These are phyloP conservation scores for Fusarium siculi DNA, from an alignment of 2,329 filamentous ascomycete species.

Conservation along the genomic window DNA sequence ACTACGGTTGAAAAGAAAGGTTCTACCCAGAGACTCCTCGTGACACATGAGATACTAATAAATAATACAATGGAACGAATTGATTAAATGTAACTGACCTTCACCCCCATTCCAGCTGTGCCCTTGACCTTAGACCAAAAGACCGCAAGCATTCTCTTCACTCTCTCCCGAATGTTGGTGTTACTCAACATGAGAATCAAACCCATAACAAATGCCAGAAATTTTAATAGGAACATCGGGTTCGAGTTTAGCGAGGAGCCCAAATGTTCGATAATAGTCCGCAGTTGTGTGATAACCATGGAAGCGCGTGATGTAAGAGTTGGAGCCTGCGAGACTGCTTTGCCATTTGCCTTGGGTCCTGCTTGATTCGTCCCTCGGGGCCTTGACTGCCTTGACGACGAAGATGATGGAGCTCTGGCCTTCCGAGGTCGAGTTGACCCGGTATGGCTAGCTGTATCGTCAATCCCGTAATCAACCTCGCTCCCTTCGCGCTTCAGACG, in stretches of 20 bases:
- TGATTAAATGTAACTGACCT: conserved; percentile 90
- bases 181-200: conserved; percentile 81
- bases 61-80: conserved; percentile 40
- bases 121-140: conserved; percentile 84
- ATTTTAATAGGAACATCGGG: conserved; percentile 66
- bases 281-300: conserved; percentile 64
- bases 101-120: conserved; percentile 95
- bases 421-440: conserved; percentile 50
- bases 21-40: conserved; percentile 43
- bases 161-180: conserved; percentile 77
- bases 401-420: conserved; percentile 46
- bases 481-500: conserved; percentile 60
- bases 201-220: conserved; percentile 82
- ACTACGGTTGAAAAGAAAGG: conserved; percentile 25
- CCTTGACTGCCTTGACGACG: conserved; percentile 47
- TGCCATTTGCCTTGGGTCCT: conserved; percentile 40
- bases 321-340: conserved; percentile 43
- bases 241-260: conserved; percentile 64
- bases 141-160: conserved; percentile 73
- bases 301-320: conserved; percentile 61
- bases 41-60: conserved; percentile 42
- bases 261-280: conserved; percentile 62
- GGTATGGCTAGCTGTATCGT: conserved; percentile 59
- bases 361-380: conserved; percentile 32
- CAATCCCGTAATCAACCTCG: conserved; percentile 77